Base-by-base conservation (phyloP, 331 rosid genomes). In the Pyracantha coccinea region DNA sequence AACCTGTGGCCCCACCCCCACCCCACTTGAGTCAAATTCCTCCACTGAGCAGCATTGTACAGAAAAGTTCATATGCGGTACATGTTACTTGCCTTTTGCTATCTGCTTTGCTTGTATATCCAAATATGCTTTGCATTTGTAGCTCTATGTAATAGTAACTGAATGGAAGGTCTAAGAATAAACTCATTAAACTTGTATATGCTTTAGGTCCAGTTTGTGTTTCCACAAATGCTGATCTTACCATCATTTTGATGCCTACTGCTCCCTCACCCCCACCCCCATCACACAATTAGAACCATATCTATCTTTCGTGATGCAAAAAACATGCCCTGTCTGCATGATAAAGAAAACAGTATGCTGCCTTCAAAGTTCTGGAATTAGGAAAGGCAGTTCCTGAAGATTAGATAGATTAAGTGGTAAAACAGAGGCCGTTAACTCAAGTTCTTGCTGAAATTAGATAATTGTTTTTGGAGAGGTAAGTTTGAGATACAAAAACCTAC, bases 61-160 rank as follows among this genome's bases (percentile, higher is more conserved):
- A 82, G 59, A 87, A 89, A 77, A 68, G 85, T 78, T 75, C 89
- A 68, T 94, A 76, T 21, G 64, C 57, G 85, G 99, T 94, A 90
- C 32, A 53, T 71, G 65, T 65, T 84, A 67, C 81, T 84, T 80
- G 33, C 38, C 75, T 73, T 77, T 12, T 6, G 17, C 32, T 21
- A 17, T 66, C 60, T 71, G 68, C 77, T 62, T 32, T 29, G 13
- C 20, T 21, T 33, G 13, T 70, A 38, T 66, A 35, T 54, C 27
- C 25, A 14, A 16, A 79, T 54, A 29, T 21, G 68, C 69, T 35
- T 24, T 2, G 41, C 65, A 15, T 21, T 16, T 23, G 68, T 41
- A 44, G 61, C 50, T 68, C 14, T 71, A 33, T 21, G 24, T n/a
- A 5, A 5, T 54, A 20, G 2, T 32, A 8, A 31, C 47, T 54